Evolutionary conservation across 306 rosid genomes (phyloP).

Genomic region (Mimosa bimucronata): DNA sequence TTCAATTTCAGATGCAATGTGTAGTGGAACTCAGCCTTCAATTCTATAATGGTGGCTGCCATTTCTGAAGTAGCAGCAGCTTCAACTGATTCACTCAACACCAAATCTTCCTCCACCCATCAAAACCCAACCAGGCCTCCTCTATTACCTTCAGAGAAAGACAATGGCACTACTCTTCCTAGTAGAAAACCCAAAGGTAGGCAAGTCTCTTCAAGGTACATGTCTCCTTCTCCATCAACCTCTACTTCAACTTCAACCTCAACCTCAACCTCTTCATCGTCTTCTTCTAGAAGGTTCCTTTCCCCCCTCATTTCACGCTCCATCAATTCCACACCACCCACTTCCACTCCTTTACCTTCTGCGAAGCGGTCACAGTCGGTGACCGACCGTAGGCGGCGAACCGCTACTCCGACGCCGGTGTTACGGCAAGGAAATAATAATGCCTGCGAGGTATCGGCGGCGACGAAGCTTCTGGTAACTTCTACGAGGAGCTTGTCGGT

Average conservation of each 20-base stretch:
- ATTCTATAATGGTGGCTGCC: constrained; percentile 90
- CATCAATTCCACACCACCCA: constrained; percentile 56
- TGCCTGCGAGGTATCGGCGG: constrained; percentile 62
- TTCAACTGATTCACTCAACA: constrained; percentile 46
- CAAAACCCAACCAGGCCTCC: constrained; percentile 55
- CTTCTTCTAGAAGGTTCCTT: constrained; percentile 78
- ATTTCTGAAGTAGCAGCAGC: constrained; percentile 63
- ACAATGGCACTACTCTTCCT: constrained; percentile 58
- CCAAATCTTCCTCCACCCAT: constrained; percentile 28
- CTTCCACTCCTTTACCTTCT: constrained; percentile 56
- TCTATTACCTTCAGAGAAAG: constrained; percentile 60
- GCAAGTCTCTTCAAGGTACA: constrained; percentile 91
- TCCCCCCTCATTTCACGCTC: constrained; percentile 91
- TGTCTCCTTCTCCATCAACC: constrained; percentile 87
- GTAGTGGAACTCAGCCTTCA: constrained; percentile 38
- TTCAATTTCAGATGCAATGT: constrained; percentile 48
- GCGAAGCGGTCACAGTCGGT: constrained; percentile 86
- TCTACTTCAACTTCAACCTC: constrained; percentile 71
- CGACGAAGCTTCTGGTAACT: constrained; percentile 83
- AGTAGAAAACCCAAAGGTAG: constrained; percentile 75
- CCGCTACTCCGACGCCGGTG: constrained; percentile 44
- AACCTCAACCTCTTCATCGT: constrained; percentile 55
- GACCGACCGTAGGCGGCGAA: constrained; percentile 70
- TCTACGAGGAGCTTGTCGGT: constrained; percentile 95
- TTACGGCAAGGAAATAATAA: constrained; percentile 57